phyloP scores from a whole-genome alignment of 2,329 filamentous ascomycete species.

The Colletotrichum australisinense region DNA sequence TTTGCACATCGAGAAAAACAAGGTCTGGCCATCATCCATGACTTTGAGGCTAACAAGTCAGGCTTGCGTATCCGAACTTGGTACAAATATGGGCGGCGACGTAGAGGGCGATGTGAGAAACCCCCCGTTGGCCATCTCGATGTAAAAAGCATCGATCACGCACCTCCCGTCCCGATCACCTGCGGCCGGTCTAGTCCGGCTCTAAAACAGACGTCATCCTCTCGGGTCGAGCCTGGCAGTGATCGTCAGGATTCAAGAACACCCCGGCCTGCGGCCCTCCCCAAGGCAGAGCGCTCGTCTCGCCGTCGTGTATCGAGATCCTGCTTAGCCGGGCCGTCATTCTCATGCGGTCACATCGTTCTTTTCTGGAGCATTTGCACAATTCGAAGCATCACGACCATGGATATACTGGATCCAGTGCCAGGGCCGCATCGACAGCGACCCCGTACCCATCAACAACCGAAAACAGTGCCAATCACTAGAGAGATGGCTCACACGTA shows the following conservation, averaged over 20 bases:
- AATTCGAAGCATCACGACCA: constrained; percentile 21
- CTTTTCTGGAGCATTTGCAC: constrained; percentile 23
- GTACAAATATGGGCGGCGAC: neutral
- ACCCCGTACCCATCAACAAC: constrained; percentile 11
- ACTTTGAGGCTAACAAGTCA: neutral
- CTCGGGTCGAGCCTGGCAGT: constrained; percentile 26
- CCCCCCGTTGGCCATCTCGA: constrained; percentile 13
- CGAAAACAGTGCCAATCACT: neutral
- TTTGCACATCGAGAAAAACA: constrained; percentile 13
- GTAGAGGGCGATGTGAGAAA: constrained; percentile 31
- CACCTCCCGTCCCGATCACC: constrained; percentile 31
- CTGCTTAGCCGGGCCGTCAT: constrained; percentile 16
- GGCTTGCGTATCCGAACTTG: neutral
- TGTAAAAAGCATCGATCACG: constrained; percentile 29
- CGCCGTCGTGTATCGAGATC: constrained; percentile 29
- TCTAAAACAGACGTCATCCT: constrained; percentile 32
- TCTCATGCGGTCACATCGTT: constrained; percentile 3
- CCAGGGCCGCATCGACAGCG: constrained; percentile 22
- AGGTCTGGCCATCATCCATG: constrained; percentile 7
- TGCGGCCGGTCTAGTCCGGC: constrained; percentile 24
- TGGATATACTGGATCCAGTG: constrained; percentile 7
- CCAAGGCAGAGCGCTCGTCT: constrained; percentile 6
- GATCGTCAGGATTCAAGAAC: constrained; percentile 29
- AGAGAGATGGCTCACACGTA: neutral
- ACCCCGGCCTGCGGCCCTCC: constrained; percentile 9